Conservation (phyloP, 2,329 filamentous ascomycete genomes). For the Fusarium incarnatum region DNA sequence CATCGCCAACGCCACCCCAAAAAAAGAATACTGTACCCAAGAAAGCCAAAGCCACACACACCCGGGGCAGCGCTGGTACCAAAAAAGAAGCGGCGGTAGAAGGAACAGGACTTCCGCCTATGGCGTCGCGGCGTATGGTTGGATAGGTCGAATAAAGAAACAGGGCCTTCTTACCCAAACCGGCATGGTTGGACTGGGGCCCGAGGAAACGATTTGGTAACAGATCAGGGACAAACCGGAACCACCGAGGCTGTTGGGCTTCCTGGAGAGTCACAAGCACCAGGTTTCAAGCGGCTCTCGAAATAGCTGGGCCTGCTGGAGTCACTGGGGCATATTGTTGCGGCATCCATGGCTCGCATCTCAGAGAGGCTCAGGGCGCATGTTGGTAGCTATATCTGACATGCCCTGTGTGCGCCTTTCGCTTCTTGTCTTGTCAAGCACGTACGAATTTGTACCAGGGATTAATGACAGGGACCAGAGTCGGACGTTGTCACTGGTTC, state of each 20-base stretch:
- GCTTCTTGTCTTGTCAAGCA: constrained; percentile 5
- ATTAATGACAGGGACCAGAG: constrained; percentile 11
- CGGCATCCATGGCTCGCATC: constrained; percentile 22
- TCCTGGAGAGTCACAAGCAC: constrained; percentile 30
- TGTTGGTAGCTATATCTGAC: constrained; percentile 21
- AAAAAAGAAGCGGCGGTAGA: constrained; percentile 31
- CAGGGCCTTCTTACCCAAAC: constrained; percentile 34
- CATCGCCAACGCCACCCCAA: constrained; percentile 37
- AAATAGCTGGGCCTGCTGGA: constrained; percentile 31
- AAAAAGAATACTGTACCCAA: constrained; percentile 39
- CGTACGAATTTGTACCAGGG: constrained; percentile 19
- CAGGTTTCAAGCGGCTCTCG: constrained; percentile 16
- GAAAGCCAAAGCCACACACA: constrained; percentile 27
- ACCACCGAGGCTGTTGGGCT: constrained; percentile 30
- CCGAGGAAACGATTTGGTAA: constrained; percentile 47
- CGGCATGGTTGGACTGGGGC: constrained; percentile 33
- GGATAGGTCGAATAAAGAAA: constrained; percentile 37
- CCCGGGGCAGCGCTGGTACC: constrained; percentile 11
- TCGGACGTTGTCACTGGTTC: constrained; percentile 27
- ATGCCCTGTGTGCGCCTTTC: constrained; percentile 32
- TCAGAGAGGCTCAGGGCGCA: constrained; percentile 27
- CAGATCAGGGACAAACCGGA: constrained; percentile 44
- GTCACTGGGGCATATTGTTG: constrained; percentile 20
- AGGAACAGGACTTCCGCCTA: constrained; percentile 24
- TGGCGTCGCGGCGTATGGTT: constrained; percentile 29